Evolutionary conservation across 495 filamentous ascomycete genomes (phyloP).

Genomic region (Talaromyces stipitatus): DNA sequence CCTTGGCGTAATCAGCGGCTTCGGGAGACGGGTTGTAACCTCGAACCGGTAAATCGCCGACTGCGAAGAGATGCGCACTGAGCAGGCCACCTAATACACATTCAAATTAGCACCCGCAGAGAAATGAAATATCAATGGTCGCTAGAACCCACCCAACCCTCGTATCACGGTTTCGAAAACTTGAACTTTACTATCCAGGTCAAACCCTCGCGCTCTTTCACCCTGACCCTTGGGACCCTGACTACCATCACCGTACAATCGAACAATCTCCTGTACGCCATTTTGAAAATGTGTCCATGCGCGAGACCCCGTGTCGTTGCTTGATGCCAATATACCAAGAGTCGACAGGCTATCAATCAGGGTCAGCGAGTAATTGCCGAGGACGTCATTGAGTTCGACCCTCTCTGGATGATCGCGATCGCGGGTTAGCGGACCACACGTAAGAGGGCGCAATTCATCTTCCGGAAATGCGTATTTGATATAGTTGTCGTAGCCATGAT

Average conservation of each 20-base stretch:
- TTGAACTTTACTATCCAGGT: conserved; percentile 95
- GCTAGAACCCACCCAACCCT: conserved; percentile 52
- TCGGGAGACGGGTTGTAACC: conserved; percentile 54
- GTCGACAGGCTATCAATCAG: conserved; percentile 92
- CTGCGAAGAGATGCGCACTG: conserved; percentile 87
- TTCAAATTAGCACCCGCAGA: not conserved
- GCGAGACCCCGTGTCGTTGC: conserved; percentile 44
- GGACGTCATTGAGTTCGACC: conserved; percentile 86
- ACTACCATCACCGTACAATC: conserved; percentile 80
- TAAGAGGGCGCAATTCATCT: conserved; percentile 87
- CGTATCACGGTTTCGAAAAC: conserved; percentile 97
- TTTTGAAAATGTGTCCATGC: conserved; percentile 71
- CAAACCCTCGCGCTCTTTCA: conserved; percentile 72
- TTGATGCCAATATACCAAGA: conserved; percentile 81
- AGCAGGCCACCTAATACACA: conserved; percentile 58
- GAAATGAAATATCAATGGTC: not conserved
- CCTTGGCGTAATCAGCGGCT: conserved; percentile 26
- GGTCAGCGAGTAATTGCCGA: conserved; percentile 95
- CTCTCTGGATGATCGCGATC: conserved; percentile 72
- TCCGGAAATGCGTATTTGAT: conserved; percentile 91
- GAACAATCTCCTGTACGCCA: conserved; percentile 69
- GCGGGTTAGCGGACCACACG: conserved; percentile 75
- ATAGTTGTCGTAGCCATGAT: conserved; percentile 95
- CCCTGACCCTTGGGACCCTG: conserved; percentile 63
- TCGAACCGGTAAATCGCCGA: conserved; percentile 77